phyloP scores from a whole-genome alignment of 2,329 filamentous ascomycete genomes.

The Chalaropsis thielavioides region DNA sequence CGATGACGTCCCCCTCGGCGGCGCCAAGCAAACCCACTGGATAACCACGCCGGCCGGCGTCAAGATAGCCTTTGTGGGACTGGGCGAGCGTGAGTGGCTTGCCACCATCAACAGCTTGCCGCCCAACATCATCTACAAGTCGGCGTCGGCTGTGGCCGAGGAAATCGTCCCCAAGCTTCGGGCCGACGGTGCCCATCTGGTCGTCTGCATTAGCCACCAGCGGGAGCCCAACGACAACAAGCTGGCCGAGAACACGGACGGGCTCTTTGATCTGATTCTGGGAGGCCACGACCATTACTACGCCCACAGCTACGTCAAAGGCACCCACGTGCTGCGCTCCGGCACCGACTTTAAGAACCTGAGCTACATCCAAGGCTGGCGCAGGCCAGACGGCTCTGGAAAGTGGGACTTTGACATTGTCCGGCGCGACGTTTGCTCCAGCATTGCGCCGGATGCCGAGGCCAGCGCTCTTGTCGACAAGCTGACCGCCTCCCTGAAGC shows the following conservation, averaged over 20 bases:
- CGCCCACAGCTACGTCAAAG: slow-evolving; percentile 59
- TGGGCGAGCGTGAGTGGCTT: slow-evolving; percentile 80
- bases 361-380: slow-evolving; percentile 67
- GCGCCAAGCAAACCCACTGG: slow-evolving; percentile 61
- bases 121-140: slow-evolving; percentile 67
- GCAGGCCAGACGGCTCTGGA: slow-evolving; percentile 25
- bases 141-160: slow-evolving; percentile 58
- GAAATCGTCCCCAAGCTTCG: slow-evolving; percentile 60
- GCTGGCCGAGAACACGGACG: slow-evolving; percentile 58
- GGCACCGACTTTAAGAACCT: slow-evolving; percentile 88
- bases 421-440: slow-evolving; percentile 56
- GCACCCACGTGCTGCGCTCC: slow-evolving; percentile 70
- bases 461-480: slow-evolving; percentile 27
- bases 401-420: slow-evolving; percentile 67
- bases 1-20: slow-evolving; percentile 56
- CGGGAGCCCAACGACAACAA: slow-evolving; percentile 83
- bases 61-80: slow-evolving; percentile 70
- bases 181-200: slow-evolving; percentile 63
- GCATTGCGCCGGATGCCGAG: slow-evolving; percentile 33
- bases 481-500: slow-evolving; percentile 57
- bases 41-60: slow-evolving; percentile 69
- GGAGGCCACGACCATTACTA: slow-evolving; percentile 90
- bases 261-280: slow-evolving; percentile 69
- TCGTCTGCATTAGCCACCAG: slow-evolving; percentile 73
- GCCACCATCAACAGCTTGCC: slow-evolving; percentile 79